Evolutionary conservation across 2,329 filamentous ascomycete genomes (phyloP), one percentile per base, ranked within the genome.

Genomic region (Colletotrichum liriopes): DNA sequence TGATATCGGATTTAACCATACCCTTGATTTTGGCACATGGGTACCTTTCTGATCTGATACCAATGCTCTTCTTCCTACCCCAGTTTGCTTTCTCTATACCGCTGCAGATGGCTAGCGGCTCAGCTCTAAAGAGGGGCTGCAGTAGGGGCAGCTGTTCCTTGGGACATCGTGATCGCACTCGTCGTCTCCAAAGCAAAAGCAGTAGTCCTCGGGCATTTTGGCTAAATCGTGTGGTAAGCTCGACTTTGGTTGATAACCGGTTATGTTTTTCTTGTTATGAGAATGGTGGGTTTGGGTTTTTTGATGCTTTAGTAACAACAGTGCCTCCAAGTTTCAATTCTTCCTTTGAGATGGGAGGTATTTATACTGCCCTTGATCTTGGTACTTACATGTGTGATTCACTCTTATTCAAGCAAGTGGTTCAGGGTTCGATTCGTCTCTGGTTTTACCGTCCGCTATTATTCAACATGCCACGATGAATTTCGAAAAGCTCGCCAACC

Each of bases 401-500:
- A 54, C 26, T 32, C 2, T 16, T 14, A 14, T 2, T 7, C 1
- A 1, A 5, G 8, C 2, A 18, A 7, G 29, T 12, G 6, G 5
- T 14, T n/a, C 32, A 35, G 18, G 12, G 18, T 4, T 35, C 11
- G 6, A 14, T 2, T 3, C 20, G 16, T 35, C 18, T 35, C 18
- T 32, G 14, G 18, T 7, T 35, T 4, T n/a, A 5, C 20, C 6
- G 29, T 35, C 11, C n/a, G 11, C 1, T 1, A n/a, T 3, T 14
- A 1, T 2, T 16, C 9, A 14, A 2, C 2, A n/a, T 16, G 2
- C 0, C 2, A 23, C 6, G 8, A n/a, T 5, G 2, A 56, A 18
- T 39, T 23, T 2, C 4, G 16, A 8, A 1, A 18, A n/a, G 12
- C 20, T 16, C 14, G 2, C 4, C 0, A 14, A 16, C 32, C 5